These are phyloP conservation scores for Stentor coeruleus DNA, from an alignment of 73 alveolate species.

Conservation along the genomic window DNA sequence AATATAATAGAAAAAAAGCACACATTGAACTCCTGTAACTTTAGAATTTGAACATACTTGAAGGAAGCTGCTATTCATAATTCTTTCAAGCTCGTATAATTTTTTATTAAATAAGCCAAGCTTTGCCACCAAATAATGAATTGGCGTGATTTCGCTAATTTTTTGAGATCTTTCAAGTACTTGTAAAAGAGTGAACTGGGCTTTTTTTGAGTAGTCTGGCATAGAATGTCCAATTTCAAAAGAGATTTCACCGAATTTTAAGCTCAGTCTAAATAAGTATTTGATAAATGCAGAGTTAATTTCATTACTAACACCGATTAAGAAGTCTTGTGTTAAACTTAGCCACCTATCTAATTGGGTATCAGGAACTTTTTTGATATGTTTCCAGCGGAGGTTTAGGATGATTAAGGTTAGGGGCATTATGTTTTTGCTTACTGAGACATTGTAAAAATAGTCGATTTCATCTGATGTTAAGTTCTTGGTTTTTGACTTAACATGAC, in stretches of 20 bases:
- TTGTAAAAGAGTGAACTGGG: neutral
- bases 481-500: neutral
- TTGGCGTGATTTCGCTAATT: neutral
- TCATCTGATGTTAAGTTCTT: neutral
- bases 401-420: no score
- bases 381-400: neutral
- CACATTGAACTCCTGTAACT: neutral
- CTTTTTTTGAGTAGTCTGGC: neutral
- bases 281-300: neutral
- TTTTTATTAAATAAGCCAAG: neutral
- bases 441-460: neutral
- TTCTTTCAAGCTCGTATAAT: neutral
- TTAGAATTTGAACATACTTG: neutral
- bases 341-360: neutral
- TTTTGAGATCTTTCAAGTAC: neutral
- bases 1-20: neutral
- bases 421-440: neutral
- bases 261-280: neutral
- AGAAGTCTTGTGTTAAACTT: neutral
- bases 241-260: neutral
- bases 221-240: neutral
- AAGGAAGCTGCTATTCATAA: neutral
- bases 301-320: no score
- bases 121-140: neutral
- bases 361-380: neutral